Percentiles rank a stretch among this genome's conserved stretches.
Evolutionary conservation across 2,329 filamentous ascomycete genomes (phyloP).

Genomic region (Zymoseptoria crescenta): DNA sequence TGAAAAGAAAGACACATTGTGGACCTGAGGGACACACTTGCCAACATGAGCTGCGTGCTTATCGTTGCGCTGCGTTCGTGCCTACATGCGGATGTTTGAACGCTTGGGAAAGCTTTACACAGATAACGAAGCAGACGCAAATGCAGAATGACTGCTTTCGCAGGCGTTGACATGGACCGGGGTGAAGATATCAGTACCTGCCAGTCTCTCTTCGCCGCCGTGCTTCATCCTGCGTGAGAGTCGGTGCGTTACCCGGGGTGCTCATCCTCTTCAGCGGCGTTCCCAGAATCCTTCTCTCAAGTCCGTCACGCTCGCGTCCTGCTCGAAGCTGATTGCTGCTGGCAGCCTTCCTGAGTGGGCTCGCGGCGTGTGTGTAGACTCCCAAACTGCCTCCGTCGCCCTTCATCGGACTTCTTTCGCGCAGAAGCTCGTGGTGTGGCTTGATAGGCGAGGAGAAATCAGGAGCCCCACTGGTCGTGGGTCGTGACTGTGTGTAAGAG

Average conservation of each 20-base stretch:
- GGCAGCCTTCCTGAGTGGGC: slow-evolving; percentile 71
- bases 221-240: slow-evolving; percentile 8
- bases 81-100: not conserved
- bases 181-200: slow-evolving; percentile 17
- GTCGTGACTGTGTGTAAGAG: slow-evolving; percentile 28
- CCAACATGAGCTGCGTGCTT: too few species aligned
- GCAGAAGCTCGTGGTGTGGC: slow-evolving; percentile 34
- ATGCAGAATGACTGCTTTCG: not conserved
- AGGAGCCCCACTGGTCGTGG: slow-evolving; percentile 25
- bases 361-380: slow-evolving; percentile 70
- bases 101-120: not conserved
- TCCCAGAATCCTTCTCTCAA: slow-evolving; percentile 24
- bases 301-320: slow-evolving; percentile 13
- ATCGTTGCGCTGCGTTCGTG: not conserved
- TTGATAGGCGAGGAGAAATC: slow-evolving; percentile 43
- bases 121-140: not conserved
- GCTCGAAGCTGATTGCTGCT: slow-evolving; percentile 47
- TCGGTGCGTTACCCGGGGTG: slow-evolving; percentile 26
- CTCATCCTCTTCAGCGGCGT: slow-evolving; percentile 40
- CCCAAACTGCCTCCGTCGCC: slow-evolving; percentile 72
- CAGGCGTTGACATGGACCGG: not conserved
- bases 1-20: not conserved
- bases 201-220: slow-evolving; percentile 22
- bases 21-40: not conserved
- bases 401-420: slow-evolving; percentile 45